These are phyloP conservation scores for Lithocarpus polystachyus DNA, from an alignment of 306 rosid genomes.

Conservation along the genomic window DNA sequence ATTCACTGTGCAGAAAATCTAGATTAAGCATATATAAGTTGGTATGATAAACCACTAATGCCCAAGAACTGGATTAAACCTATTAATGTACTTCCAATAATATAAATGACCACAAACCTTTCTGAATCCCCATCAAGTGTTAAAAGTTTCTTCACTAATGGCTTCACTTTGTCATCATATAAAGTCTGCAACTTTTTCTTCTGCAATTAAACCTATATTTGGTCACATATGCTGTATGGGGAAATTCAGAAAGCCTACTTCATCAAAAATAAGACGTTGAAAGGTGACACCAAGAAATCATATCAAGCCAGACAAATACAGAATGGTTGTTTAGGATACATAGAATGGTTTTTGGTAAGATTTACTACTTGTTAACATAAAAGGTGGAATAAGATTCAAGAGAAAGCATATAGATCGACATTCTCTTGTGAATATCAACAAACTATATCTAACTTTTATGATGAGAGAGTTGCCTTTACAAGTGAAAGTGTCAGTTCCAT, in stretches of 20 bases:
- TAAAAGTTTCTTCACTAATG: constrained; percentile 66
- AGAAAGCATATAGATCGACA: not conserved
- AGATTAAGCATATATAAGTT: not conserved
- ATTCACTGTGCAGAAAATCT: not conserved
- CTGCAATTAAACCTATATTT: constrained; percentile 47
- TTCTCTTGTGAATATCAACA: not conserved
- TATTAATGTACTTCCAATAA: not conserved
- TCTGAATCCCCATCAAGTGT: constrained; percentile 56
- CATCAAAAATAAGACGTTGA: not conserved
- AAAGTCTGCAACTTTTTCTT: constrained; percentile 66
- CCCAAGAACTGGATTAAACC: not conserved
- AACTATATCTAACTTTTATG: not conserved
- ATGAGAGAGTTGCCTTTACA: not conserved
- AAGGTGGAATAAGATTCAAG: constrained; percentile 10
- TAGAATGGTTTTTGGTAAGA: not conserved
- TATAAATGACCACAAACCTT: constrained; percentile 46
- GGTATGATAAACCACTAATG: not conserved
- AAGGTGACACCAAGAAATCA: constrained; percentile 6
- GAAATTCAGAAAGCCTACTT: constrained; percentile 13
- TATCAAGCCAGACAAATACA: constrained; percentile 6
- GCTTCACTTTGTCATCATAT: constrained; percentile 71
- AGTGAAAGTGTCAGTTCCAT: not conserved
- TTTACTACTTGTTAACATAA: not conserved
- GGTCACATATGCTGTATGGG: constrained; percentile 20
- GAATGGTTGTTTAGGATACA: not conserved